Base-by-base conservation (phyloP, 1,139 yeast genomes). In the Trichomonascaceae sp. region DNA sequence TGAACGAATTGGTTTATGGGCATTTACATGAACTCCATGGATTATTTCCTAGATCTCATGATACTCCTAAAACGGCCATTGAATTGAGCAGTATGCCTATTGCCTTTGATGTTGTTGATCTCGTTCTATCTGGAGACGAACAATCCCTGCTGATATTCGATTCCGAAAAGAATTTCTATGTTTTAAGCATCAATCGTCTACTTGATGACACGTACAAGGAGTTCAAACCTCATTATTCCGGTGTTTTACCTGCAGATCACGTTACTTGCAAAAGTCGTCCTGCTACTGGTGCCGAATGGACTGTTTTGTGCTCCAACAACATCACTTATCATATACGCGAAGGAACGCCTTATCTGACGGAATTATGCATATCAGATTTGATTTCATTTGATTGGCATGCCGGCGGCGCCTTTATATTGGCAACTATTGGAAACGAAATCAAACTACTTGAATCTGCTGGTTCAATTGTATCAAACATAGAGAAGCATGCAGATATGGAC, bases 371-470 rank as follows among this genome's bases (percentile, higher is more conserved):
- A 2, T 20, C 32, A 15, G 15, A 17, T 3, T 10, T 49, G 15
- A n/a, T 13, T 15, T 24, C 38, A 3, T 18, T 43, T 8, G 27
- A 47, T 9, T 44, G 49, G 49, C 52, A 50, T 45, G 48, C 47
- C 3, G 24, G 20, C 8, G 52, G 52, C 10, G 8, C 17, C 13
- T 50, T 32, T 24, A 10, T 45, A 19, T 20, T 50, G 22, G 46
- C 36, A 12, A 47, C 8, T 36, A 15, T 36, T 15, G 61, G 59
- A 44, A 51, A 54, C 15, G 64, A 61, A 32, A 53, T 65, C 12
- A 65, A 66, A 1, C 58, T 68, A 1, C 53, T 68, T 41, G 63
- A 62, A 10, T 47, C 53, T 19, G 43, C 52, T 7, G 57, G 58
- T 30, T 49, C 46, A 17, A 30, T 51, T 12, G 43, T 36, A 3